These are phyloP conservation scores for Prunus mongolica DNA, from an alignment of 306 rosid genomes.

Conservation along the genomic window DNA sequence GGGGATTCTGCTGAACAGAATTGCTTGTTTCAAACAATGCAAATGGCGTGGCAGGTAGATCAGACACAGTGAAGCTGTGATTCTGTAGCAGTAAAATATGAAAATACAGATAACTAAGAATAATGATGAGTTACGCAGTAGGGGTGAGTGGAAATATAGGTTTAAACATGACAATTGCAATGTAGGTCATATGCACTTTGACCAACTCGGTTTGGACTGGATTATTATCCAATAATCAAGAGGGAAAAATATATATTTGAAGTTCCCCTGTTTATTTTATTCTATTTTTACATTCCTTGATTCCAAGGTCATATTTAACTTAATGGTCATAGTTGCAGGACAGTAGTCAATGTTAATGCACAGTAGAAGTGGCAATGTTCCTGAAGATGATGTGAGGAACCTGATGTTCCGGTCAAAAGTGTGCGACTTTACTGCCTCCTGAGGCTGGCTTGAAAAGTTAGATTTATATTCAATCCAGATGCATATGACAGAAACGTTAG, in stretches of 20 bases:
- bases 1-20: not conserved
- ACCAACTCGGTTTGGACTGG: not conserved
- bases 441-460: constrained; percentile 24
- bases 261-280: not conserved
- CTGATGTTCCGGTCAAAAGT: constrained; percentile 3
- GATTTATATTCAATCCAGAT: constrained; percentile 32
- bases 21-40: not conserved
- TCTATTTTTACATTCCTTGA: not conserved
- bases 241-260: not conserved
- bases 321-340: constrained; percentile 14
- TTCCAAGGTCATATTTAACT: not conserved
- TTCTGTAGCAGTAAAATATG: not conserved
- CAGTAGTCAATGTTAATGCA: not conserved
- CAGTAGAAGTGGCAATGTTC: not conserved
- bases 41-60: not conserved
- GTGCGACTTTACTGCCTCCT: not conserved
- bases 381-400: constrained; percentile 10
- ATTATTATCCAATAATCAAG: not conserved
- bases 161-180: not conserved
- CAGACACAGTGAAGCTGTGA: not conserved
- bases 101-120: not conserved
- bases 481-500: constrained; percentile 13
- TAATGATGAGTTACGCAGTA: not conserved
- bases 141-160: not conserved
- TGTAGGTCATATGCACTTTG: not conserved